Evolutionary conservation across 371 early-diverging fungal genomes (phyloP).

Genomic region (Funneliformis caledonium): DNA sequence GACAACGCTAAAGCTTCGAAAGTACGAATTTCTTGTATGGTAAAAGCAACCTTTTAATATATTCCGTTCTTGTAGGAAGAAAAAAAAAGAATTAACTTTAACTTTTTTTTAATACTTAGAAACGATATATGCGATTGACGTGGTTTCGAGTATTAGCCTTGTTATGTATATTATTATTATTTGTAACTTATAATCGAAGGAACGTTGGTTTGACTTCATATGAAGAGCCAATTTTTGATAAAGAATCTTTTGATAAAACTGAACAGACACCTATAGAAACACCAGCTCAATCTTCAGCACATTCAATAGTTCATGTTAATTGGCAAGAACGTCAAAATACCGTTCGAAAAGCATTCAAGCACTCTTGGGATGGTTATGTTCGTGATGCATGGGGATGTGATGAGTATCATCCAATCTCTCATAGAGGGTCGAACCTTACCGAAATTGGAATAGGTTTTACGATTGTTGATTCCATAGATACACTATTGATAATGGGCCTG

Average conservation of each 20-base stretch:
- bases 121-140: not conserved
- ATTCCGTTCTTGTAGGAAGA: not conserved
- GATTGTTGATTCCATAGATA: slow-evolving; percentile 86
- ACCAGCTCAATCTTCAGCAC: not conserved
- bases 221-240: not conserved
- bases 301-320: not conserved
- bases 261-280: not conserved
- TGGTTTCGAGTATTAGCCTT: not conserved
- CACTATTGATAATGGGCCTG: slow-evolving; percentile 81
- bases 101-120: not conserved
- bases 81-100: not conserved
- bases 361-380: slow-evolving; percentile 83
- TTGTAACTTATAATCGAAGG: not conserved
- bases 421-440: slow-evolving; percentile 52
- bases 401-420: slow-evolving; percentile 79
- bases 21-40: not conserved
- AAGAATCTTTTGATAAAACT: not conserved
- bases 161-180: not conserved
- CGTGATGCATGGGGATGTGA: slow-evolving; percentile 83
- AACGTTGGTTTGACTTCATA: not conserved
- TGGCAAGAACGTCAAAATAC: slow-evolving; percentile 54
- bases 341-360: slow-evolving; percentile 61
- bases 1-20: not conserved
- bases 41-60: not conserved
- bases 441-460: slow-evolving; percentile 74